Conservation (phyloP, 1,284 basidiomycete genomes). For the Naganishia liquefaciens region DNA sequence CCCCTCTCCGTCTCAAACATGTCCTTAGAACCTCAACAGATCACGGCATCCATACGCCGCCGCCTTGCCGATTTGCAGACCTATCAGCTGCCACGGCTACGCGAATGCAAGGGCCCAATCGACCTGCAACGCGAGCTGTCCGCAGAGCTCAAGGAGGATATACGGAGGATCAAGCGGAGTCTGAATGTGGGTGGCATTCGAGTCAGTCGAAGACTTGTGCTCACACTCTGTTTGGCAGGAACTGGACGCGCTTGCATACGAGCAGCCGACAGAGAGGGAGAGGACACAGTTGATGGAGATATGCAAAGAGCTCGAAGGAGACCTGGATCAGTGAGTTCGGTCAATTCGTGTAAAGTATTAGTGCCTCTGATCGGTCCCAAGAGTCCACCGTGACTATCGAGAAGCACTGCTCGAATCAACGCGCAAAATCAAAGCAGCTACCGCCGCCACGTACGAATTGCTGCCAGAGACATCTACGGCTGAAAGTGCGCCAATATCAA, state of each 20-base stretch:
- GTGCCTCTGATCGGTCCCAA: constrained; percentile 10
- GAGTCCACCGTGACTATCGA: constrained; percentile 41
- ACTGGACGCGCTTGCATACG: constrained; percentile 59
- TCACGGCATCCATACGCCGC: constrained; percentile 55
- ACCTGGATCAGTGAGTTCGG: constrained; percentile 35
- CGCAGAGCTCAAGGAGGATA: constrained; percentile 72
- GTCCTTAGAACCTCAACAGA: neutral
- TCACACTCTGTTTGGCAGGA: constrained; percentile 54
- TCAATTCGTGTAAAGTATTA: neutral
- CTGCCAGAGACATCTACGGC: constrained; percentile 18
- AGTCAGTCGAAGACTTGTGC: neutral
- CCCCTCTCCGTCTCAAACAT: neutral
- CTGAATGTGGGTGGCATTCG: constrained; percentile 63
- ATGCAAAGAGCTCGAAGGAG: constrained; percentile 37
- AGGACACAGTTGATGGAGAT: constrained; percentile 64
- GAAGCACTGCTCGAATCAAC: constrained; percentile 37
- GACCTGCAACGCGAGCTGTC: constrained; percentile 69
- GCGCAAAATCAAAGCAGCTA: constrained; percentile 22
- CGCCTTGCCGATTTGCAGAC: constrained; percentile 65
- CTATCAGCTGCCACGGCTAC: constrained; percentile 73
- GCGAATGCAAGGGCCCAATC: constrained; percentile 66
- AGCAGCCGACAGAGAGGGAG: constrained; percentile 55
- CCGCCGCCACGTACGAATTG: constrained; percentile 31
- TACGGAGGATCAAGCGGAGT: constrained; percentile 63
- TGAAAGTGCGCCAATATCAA: neutral